phyloP scores from a whole-genome alignment of 495 filamentous ascomycete genomes.

The Aspergillus ellipticus region DNA sequence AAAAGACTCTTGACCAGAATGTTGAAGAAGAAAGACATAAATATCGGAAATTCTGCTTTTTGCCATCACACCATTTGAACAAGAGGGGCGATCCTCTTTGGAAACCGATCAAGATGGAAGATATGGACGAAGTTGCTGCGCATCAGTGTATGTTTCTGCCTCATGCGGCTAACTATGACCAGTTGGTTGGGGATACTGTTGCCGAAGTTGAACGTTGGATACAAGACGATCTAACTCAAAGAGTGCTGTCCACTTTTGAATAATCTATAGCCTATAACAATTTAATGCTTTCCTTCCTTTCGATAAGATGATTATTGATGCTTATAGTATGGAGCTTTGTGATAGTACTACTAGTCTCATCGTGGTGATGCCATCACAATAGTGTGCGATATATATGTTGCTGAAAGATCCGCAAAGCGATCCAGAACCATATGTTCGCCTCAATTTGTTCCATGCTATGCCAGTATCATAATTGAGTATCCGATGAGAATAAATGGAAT shows the following conservation, averaged over 20 bases:
- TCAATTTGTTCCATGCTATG: no score
- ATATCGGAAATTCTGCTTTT: neutral
- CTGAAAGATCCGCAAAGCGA: no score
- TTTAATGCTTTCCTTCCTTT: no score
- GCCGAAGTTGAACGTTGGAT: slow-evolving; percentile 9
- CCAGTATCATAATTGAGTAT: no score
- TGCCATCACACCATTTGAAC: neutral
- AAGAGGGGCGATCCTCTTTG: slow-evolving; percentile 6
- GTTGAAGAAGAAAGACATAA: neutral
- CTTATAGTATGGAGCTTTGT: no score
- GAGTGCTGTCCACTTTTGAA: neutral
- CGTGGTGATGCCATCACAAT: no score
- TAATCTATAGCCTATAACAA: no score
- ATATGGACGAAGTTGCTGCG: slow-evolving; percentile 76
- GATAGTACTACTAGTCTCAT: no score
- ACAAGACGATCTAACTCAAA: neutral
- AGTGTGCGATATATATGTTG: no score
- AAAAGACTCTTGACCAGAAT: neutral
- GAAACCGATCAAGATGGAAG: slow-evolving; percentile 23
- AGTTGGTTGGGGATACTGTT: slow-evolving; percentile 58
- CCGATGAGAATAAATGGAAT: no score
- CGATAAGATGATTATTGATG: no score
- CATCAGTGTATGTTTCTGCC: slow-evolving; percentile 76
- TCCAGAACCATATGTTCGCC: no score
- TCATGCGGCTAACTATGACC: slow-evolving; percentile 58